Evolutionary conservation across 768 basidiomycete genomes (phyloP), one percentile per base, ranked within the genome.

Genomic region (Hygrophorus russula): DNA sequence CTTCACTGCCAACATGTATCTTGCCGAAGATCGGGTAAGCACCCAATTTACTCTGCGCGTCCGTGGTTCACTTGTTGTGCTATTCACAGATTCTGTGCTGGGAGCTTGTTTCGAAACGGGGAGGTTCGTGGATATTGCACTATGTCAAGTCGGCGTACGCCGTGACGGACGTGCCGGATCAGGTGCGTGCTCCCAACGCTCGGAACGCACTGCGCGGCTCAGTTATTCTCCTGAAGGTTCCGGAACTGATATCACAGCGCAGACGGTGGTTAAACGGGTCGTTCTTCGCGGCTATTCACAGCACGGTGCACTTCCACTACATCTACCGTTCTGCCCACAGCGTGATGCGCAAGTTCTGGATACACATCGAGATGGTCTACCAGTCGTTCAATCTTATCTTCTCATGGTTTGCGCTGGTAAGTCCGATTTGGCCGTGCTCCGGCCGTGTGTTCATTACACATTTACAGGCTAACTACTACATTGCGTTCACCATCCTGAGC

Each of bases 251-350:
- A 53, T 88, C 88, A 0, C 94, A 98, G 57, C 82, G 94, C 40
- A 76, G 94, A 30, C 82, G 93, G 32, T 98, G 94, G 94, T 73
- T 99, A 19, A 97, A 97, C 59, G 91, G 94, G 11, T 93, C 90
- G 3, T 98, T 99, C 78, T 99, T 99, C 61, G 96, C 93, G 8
- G 89, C 86, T 0, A 79, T 98, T 12, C 92, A 98, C 64, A 81
- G 83, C 45, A 85, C 80, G 3, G 71, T 92, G 50, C 89, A 98
- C 58, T 98, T 99, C 62, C 81, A 87, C 51, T 97, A 97, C 57
- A 76, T 99, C 32, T 98, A 98, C 59, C 79, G 94, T 18, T 89
- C 85, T 7, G 82, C 86, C 14, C 92, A 94, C 59, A 62, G 73
- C 0, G 74, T 91, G 57, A 24, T 81, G 31, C 72, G 90, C 55